Base-by-base conservation (phyloP, 2,329 filamentous ascomycete genomes). In the Trichophyton simii region DNA sequence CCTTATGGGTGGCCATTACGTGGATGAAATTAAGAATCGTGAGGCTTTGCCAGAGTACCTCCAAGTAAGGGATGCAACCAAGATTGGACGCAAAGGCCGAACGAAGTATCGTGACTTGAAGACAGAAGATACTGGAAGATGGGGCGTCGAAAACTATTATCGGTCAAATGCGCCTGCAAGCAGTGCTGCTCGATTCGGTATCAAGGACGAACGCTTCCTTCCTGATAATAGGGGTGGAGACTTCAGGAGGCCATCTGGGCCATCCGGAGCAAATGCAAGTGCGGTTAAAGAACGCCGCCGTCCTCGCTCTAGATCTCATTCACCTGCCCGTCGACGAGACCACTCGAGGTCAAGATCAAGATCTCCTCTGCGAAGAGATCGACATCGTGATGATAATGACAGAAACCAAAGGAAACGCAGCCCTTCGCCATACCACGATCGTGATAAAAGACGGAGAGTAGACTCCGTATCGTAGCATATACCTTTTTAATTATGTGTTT, bases 31-130 rank as follows among this genome's bases (percentile, higher is more conserved):
- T 63, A 81, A 82, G 57, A 89, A 95, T 69, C 86, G 89, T 54
- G 88, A 94, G 68, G 78, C 90, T 1, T 76, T 99, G 68, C 94
- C 94, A 2, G 87, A 95, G 76, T 95, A 91, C 66, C 85, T 99
- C 79, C 91, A 96, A 76, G 85, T 95, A 68, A 81, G 94, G 61
- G 94, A 97, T 74, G 90, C 94, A 87, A 92, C 91, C 13, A 92
- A 91, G 77, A 75, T 99, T 28, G 94, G 94, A 22, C 89, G 88
- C 77, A 96, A 96, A 78, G 92, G 94, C 20, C 85, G 89, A 31
- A 91, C 90, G 5, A 89, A 88, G 73, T 97, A 97, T 75, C 88
- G 83, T 68, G 94, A 99, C 73, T 81, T 99, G 69, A 86, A 86
- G 72, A 83, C 80, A 13, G 92, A 99, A 75, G 94, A 99, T 74